phyloP scores from a whole-genome alignment of 192 early-diverging fungal species.

The Coemansia erecta region DNA sequence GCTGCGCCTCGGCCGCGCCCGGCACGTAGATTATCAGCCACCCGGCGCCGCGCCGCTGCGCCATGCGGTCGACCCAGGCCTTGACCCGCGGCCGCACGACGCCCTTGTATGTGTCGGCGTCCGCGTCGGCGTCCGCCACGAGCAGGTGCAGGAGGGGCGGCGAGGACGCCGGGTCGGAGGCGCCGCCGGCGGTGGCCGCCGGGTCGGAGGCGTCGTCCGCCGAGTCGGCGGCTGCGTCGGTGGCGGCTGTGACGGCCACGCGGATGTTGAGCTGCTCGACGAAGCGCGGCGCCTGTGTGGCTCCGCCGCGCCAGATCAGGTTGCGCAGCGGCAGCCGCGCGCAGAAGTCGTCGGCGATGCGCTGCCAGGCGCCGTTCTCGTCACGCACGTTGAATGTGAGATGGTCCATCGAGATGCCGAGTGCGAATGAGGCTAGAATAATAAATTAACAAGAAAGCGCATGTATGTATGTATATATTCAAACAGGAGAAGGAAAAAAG shows the following conservation, averaged over 20 bases:
- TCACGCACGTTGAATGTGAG: conserved; percentile 26
- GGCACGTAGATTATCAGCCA: conserved; percentile 85
- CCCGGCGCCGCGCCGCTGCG: conserved; percentile 59
- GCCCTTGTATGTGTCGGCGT: conserved; percentile 45
- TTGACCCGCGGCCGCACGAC: conserved; percentile 40
- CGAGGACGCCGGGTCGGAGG: conserved; percentile 1
- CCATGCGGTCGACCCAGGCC: conserved; percentile 26
- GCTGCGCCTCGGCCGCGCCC: conserved; percentile 54
- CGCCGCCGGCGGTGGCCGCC: conserved; percentile 22
- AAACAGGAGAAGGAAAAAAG: no score
- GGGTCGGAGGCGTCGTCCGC: conserved; percentile 36
- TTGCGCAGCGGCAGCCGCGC: conserved; percentile 77
- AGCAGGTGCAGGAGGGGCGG: conserved; percentile 34
- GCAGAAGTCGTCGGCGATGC: conserved; percentile 63
- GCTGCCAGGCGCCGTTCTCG: conserved; percentile 55
- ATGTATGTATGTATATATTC: no score
- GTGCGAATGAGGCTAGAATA: neutral
- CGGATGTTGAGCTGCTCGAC: conserved; percentile 63
- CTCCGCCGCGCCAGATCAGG: conserved; percentile 73
- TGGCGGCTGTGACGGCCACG: conserved; percentile 37
- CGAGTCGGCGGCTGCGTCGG: neutral
- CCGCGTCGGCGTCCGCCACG: conserved; percentile 24
- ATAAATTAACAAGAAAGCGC: conserved; percentile 8
- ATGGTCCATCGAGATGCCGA: conserved; percentile 11
- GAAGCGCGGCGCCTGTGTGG: conserved; percentile 60